A percentile compares a stretch with the other conserved stretches of the same genome.
Evolutionary conservation across 306 rosid genomes (phyloP).

Genomic region (Neltuma alba): DNA sequence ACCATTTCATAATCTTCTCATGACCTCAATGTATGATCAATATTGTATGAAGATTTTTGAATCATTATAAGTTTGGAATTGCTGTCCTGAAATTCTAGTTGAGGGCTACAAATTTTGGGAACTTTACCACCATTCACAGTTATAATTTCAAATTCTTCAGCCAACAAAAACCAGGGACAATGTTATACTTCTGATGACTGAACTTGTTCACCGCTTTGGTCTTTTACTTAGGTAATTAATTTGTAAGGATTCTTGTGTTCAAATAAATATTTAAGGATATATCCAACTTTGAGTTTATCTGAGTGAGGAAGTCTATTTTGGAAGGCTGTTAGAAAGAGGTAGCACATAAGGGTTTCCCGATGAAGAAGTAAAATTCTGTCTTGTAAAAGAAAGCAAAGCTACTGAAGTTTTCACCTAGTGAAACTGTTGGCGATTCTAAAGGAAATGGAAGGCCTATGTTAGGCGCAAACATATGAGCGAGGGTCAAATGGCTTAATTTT

Average conservation of each 20-base stretch:
- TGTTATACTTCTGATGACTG: neutral
- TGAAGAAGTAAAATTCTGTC: neutral
- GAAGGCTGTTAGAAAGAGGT: neutral
- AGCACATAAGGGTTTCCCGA: neutral
- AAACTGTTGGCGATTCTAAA: neutral
- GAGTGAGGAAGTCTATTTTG: neutral
- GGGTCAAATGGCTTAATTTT: neutral
- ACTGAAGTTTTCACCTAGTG: neutral
- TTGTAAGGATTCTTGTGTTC: neutral
- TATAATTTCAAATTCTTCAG: neutral
- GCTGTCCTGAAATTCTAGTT: neutral
- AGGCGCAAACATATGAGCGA: neutral
- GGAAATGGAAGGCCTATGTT: neutral
- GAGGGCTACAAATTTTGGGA: neutral
- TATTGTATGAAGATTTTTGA: neutral
- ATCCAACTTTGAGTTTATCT: neutral
- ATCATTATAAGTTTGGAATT: neutral
- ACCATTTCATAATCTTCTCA: neutral
- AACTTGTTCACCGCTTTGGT: neutral
- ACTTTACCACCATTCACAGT: neutral
- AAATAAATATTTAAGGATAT: neutral
- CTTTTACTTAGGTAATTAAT: neutral
- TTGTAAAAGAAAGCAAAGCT: neutral
- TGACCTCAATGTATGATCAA: slow-evolving; percentile 16
- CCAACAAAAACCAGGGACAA: neutral